Conservation (phyloP, 306 rosid species). For the Acmispon strigosus region DNA sequence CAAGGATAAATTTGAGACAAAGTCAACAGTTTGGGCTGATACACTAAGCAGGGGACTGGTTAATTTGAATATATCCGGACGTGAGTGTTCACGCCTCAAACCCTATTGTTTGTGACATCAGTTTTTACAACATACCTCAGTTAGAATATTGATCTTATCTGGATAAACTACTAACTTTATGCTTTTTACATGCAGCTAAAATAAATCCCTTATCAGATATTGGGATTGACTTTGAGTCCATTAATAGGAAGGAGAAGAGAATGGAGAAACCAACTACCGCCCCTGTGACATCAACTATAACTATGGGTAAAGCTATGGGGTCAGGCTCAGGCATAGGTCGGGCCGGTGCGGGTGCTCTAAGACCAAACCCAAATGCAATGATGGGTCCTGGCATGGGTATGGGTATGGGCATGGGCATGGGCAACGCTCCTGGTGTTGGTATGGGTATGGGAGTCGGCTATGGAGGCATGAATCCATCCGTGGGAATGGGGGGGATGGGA, state of each 20-base stretch:
- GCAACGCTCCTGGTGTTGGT: conserved; percentile 26
- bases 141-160: conserved; percentile 7
- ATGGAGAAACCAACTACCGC: conserved; percentile 76
- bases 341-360: conserved; percentile 61
- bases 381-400: conserved; percentile 43
- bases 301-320: conserved; percentile 99
- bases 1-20: conserved; percentile 85
- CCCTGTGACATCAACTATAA: conserved; percentile 58
- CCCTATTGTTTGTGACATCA: neutral
- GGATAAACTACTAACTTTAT: conserved; percentile 11
- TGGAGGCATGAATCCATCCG: conserved; percentile 36
- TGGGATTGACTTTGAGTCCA: conserved; percentile 90
- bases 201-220: conserved; percentile 78
- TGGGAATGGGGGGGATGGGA: conserved; percentile 54
- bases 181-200: conserved; percentile 63
- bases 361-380: conserved; percentile 47
- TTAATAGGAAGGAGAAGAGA: conserved; percentile 93
- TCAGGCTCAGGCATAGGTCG: conserved; percentile 95
- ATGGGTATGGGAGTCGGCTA: conserved; percentile 46
- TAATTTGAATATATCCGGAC: conserved; percentile 90
- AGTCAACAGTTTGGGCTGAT: conserved; percentile 96
- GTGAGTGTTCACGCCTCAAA: conserved; percentile 46
- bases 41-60: conserved; percentile 93
- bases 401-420: conserved; percentile 32
- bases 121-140: neutral